These are phyloP conservation scores for Didymella arachidicola DNA, from an alignment of 2,329 filamentous ascomycete genomes.

Conservation along the genomic window DNA sequence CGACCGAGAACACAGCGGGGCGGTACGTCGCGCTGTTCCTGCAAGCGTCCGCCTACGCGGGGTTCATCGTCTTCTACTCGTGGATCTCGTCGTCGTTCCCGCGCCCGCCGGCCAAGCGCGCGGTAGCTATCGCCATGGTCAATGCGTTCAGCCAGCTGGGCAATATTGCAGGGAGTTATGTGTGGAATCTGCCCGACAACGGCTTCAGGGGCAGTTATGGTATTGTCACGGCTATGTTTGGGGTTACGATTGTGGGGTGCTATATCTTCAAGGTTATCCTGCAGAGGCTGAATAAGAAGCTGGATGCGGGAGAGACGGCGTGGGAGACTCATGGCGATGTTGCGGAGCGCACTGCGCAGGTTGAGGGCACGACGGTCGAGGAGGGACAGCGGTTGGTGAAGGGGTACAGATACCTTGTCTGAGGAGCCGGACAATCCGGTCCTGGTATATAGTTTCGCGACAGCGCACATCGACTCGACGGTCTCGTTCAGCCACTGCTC, in stretches of 20 bases:
- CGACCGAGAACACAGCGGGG: slow-evolving; percentile 39
- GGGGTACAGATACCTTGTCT: slow-evolving; percentile 47
- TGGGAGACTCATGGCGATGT: slow-evolving; percentile 42
- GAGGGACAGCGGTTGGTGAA: slow-evolving; percentile 38
- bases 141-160: slow-evolving; percentile 58
- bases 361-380: slow-evolving; percentile 41
- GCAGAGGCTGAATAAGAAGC: slow-evolving; percentile 40
- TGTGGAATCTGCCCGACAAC: slow-evolving; percentile 67
- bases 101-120: slow-evolving; percentile 67
- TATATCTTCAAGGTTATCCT: slow-evolving; percentile 42
- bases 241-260: slow-evolving; percentile 63
- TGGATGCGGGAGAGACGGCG: slow-evolving; percentile 41
- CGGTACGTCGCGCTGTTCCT: slow-evolving; percentile 48
- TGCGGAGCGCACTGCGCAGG: slow-evolving; percentile 40
- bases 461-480: no score
- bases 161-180: slow-evolving; percentile 65
- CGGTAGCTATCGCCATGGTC: slow-evolving; percentile 67
- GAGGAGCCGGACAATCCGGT: neutral
- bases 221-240: slow-evolving; percentile 71
- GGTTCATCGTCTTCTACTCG: slow-evolving; percentile 50
- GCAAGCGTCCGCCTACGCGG: slow-evolving; percentile 51
- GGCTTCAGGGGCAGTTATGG: slow-evolving; percentile 71
- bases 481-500: no score
- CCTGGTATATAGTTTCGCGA: neutral
- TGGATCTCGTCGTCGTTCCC: slow-evolving; percentile 54